Evolutionary conservation across 371 early-diverging fungal genomes (phyloP).

Genomic region (Actinomucor elegans): DNA sequence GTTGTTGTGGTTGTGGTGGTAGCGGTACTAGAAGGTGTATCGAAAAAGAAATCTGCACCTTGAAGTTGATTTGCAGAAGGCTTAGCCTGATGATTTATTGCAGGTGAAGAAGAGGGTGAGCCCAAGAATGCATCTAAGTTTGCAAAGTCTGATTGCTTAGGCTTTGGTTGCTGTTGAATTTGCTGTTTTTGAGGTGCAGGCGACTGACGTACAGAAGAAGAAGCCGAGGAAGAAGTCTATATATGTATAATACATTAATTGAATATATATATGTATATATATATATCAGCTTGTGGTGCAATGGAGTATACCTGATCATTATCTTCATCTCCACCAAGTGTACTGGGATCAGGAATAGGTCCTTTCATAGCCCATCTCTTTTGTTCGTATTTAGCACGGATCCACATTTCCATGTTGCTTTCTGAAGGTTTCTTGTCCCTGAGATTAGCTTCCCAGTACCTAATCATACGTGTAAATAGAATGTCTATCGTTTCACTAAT

Average conservation of each 20-base stretch:
- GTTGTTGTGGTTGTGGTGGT: slow-evolving; percentile 12
- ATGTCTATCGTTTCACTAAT: no score
- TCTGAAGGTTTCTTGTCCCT: slow-evolving; percentile 50
- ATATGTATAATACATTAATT: no score
- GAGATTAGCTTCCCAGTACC: slow-evolving; percentile 68
- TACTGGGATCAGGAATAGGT: slow-evolving; percentile 73
- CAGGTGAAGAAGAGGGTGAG: slow-evolving; percentile 28
- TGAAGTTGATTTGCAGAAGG: slow-evolving; percentile 32
- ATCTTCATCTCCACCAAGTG: slow-evolving; percentile 50
- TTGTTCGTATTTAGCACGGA: slow-evolving; percentile 83
- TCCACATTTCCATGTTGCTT: slow-evolving; percentile 79
- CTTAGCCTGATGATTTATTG: slow-evolving; percentile 7
- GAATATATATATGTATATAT: no score
- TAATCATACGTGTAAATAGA: no score
- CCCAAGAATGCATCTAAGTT: slow-evolving; percentile 45
- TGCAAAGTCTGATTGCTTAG: slow-evolving; percentile 36
- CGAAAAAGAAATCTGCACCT: slow-evolving; percentile 47
- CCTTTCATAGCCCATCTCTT: slow-evolving; percentile 76
- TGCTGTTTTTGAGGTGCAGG: slow-evolving; percentile 12
- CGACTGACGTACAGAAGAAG: slow-evolving; percentile 12
- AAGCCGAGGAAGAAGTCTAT: not conserved
- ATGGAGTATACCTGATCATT: not conserved
- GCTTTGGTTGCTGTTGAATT: slow-evolving; percentile 10
- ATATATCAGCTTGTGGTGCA: not conserved
- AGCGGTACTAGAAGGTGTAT: slow-evolving; percentile 15